phyloP scores from a whole-genome alignment of 352 stramenopile genomes.

The Phytophthora tubulina region DNA sequence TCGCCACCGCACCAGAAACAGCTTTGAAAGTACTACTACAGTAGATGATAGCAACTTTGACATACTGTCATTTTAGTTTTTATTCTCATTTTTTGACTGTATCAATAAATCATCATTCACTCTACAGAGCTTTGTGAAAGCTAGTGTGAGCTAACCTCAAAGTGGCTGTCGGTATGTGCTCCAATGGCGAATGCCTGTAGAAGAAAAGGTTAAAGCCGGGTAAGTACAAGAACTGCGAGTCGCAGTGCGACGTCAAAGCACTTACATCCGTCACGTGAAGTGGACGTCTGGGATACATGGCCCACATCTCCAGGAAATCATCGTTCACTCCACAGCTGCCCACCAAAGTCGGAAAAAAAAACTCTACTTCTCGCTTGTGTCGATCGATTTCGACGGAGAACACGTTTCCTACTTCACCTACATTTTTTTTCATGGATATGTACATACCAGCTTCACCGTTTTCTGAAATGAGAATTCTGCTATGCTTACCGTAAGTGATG shows the following conservation, averaged over 20 bases:
- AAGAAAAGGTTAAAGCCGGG: conserved; percentile 3
- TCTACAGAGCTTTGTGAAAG: conserved; percentile 64
- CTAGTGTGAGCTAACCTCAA: conserved; percentile 74
- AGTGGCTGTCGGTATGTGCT: conserved; percentile 82
- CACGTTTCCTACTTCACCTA: too few species aligned
- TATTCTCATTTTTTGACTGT: conserved; percentile 28
- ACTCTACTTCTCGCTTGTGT: too few species aligned
- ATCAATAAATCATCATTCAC: conserved; percentile 44
- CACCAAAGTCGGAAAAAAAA: too few species aligned
- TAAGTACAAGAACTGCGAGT: conserved; percentile 14
- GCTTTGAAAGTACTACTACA: conserved; percentile 2
- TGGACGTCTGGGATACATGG: conserved; percentile 77
- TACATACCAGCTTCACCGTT: too few species aligned
- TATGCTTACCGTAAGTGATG: too few species aligned
- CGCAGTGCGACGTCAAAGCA: conserved; percentile 5
- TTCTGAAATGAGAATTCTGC: too few species aligned
- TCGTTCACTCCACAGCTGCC: too few species aligned
- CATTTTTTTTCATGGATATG: too few species aligned
- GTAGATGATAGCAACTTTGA: conserved; percentile 21
- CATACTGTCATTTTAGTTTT: conserved; percentile 21
- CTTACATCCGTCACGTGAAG: conserved; percentile 77
- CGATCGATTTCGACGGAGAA: too few species aligned
- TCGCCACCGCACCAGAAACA: conserved; percentile 25
- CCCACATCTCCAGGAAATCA: conserved; percentile 51
- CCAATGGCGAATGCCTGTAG: conserved; percentile 71